Evolutionary conservation across 2,329 filamentous ascomycete genomes (phyloP).

Genomic region (Fusarium sp.): DNA sequence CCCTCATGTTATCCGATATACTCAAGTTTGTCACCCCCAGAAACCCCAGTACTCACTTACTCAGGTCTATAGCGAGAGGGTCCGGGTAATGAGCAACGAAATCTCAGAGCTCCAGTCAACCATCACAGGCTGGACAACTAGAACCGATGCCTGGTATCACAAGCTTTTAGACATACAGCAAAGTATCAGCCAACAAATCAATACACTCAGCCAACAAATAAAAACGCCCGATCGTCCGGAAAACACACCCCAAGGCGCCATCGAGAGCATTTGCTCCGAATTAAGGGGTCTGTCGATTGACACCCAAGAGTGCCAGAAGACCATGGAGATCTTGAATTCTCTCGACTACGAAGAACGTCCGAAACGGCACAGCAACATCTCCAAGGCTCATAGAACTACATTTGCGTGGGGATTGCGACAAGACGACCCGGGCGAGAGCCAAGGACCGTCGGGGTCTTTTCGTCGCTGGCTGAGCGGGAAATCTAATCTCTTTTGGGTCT

Average conservation of each 20-base stretch:
- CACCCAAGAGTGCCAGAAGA: background rate
- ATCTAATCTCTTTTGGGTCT: conserved; percentile 12
- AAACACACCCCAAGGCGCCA: background rate
- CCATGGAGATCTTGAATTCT: background rate
- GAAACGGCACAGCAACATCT: background rate
- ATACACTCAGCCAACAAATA: background rate
- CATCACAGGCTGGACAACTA: background rate
- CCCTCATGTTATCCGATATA: background rate
- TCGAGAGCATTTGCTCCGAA: background rate
- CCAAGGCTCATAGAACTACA: background rate
- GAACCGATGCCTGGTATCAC: background rate
- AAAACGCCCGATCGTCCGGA: background rate
- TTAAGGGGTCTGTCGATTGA: background rate
- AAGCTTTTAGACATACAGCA: background rate
- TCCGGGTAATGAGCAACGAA: background rate
- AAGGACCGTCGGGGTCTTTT: background rate
- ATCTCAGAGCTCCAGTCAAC: background rate
- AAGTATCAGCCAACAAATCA: background rate
- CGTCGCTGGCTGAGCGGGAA: background rate
- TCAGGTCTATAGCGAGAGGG: background rate
- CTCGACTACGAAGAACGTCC: background rate
- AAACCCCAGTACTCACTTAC: background rate
- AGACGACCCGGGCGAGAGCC: background rate
- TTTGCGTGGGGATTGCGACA: background rate
- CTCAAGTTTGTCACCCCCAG: background rate